phyloP scores from a whole-genome alignment of 257 asterid species.

The Jasminum sambac region DNA sequence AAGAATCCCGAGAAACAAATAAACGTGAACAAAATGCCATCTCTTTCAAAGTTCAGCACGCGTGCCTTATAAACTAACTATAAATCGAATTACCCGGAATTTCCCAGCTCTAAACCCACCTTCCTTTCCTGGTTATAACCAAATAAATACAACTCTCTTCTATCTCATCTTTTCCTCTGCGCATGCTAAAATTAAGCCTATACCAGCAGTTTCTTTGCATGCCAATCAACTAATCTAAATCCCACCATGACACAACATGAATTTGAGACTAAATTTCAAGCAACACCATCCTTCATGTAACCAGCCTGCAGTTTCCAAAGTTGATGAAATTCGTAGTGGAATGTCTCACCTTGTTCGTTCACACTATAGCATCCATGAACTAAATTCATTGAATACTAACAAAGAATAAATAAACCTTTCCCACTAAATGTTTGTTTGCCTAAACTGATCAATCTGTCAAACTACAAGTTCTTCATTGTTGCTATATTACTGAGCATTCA shows the following conservation, averaged over 20 bases:
- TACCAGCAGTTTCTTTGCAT: not conserved
- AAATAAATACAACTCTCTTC: not conserved
- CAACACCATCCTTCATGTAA: not conserved
- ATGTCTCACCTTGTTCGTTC: not conserved
- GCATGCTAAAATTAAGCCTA: not conserved
- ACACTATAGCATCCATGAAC: not conserved
- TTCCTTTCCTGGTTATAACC: not conserved
- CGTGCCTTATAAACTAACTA: not conserved
- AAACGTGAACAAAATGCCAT: not conserved
- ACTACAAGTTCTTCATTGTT: not conserved
- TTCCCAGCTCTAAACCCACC: not conserved
- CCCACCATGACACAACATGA: not conserved
- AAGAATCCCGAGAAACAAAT: not conserved
- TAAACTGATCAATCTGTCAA: not conserved
- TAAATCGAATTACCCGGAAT: not conserved
- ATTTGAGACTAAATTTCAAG: not conserved
- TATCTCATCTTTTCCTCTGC: not conserved
- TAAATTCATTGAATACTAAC: not conserved
- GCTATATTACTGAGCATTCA: not conserved
- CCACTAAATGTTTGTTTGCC: not conserved
- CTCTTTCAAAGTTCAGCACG: not conserved
- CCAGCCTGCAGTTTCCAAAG: not conserved
- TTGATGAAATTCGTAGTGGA: not conserved
- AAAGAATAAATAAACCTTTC: not conserved
- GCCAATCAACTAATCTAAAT: not conserved